Conservation (phyloP, 192 early-diverging fungal species). For the Oehlia diaphana region DNA sequence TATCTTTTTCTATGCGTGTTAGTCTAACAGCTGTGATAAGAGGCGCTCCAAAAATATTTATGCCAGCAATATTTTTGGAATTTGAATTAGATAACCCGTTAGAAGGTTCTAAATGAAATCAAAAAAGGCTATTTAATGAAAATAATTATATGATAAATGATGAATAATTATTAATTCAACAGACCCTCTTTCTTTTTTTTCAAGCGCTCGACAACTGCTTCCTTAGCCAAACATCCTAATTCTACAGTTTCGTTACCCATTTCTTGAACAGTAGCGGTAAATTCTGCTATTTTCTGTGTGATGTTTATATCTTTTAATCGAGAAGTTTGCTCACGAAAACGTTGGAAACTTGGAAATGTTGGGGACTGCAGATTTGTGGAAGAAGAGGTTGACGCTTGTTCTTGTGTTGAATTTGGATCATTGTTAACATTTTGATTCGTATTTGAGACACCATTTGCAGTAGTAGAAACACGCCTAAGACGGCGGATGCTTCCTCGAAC, state of each 20-base stretch:
- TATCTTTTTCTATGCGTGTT: conserved; percentile 29
- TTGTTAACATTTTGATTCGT: neutral
- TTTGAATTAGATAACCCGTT: neutral
- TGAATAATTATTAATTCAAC: neutral
- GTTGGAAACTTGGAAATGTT: neutral
- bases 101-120: conserved; percentile 7
- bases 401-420: neutral
- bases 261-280: neutral
- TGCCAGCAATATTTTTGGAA: neutral
- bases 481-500: conserved; percentile 22
- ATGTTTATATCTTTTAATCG: conserved; percentile 19
- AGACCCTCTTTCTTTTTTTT: conserved; percentile 25
- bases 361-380: neutral
- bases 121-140: neutral
- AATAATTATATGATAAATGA: too few relatives aligned
- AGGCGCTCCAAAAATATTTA: conserved; percentile 17
- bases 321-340: conserved; percentile 4
- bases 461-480: conserved; percentile 5
- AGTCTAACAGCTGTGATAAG: conserved; percentile 3
- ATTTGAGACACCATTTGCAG: neutral
- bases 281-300: neutral
- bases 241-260: conserved; percentile 5
- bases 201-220: conserved; percentile 22
- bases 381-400: neutral
- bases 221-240: conserved; percentile 19